Base-by-base conservation (phyloP, 192 early-diverging fungal species). In the Dispira parvispora region DNA sequence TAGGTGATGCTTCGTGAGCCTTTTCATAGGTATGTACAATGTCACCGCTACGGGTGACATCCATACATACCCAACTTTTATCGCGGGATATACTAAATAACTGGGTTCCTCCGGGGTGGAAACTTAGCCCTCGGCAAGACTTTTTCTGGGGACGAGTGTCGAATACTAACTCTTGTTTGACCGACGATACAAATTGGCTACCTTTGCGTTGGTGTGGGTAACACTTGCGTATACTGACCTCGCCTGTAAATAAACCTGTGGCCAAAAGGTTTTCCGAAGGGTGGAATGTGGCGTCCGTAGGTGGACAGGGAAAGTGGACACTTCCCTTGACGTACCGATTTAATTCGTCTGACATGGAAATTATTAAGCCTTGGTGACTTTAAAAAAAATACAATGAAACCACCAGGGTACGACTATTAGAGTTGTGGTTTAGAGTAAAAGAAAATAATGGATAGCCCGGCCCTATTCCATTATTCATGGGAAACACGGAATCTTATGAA, bases 1-100 rank as follows among this genome's bases (percentile, higher is more conserved):
- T 94, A 46, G 98, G 72, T 11, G 94, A 82, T 60, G 82, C 92
- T 87, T 82, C 83, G 69, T 99, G 96, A 2, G 96, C 94, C 8
- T 80, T 81, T 3, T 78, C 69, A 26, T 92, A 82, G 64, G 81
- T 82, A 57, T 83, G 65, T 14, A 80, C 71, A 18, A 88, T 73
- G 62, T 82, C 72, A n/a, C 90, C 88, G 0, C 85, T 91, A 54
- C 74, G 43, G 42, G 38, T 73, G 11, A 85, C 66, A 67, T 96
- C 87, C 58, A 94, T 63, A 27, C 86, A 75, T 62, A 86, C 83
- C 55, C 94, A 82, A 16, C 89, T 82, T 67, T 81, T 76, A 73
- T 99, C 96, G 64, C 83, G 84, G 11, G 94, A 95, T 32, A 82
- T 88, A 11, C 84, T 84, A 72, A 80, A 94, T 2, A 69, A 63